Evolutionary conservation across 129 eudicot genomes (phyloP), one percentile per base, ranked within the genome.

Genomic region (Ambrosia trifida): DNA sequence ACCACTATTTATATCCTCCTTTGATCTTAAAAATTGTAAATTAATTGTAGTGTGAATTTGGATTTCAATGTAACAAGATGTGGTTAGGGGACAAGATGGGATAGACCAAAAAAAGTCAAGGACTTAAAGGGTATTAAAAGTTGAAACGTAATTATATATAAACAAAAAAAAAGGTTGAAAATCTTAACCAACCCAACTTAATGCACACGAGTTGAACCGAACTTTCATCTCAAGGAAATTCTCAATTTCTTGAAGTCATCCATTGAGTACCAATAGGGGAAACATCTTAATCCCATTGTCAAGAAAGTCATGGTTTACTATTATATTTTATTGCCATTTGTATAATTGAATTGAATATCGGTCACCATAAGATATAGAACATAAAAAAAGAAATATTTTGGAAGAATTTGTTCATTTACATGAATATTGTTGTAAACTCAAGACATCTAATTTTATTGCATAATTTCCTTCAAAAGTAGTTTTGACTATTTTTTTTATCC

Each of bases 31-130:
- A 76, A 45, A n/a, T 19, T 51, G 36, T 76, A n/a, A 17, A 68
- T 59, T 63, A 47, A 57, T 32, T 67, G 68, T 41, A 54, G 76
- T 77, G 81, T 77, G 66, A 70, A 60, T 41, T 49, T 69, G 57
- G 71, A 51, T 69, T 61, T 77, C 70, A 36, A 68, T 60, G 32
- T n/a, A 28, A 68, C 51, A 76, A 76, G 60, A 47, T 69, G 46
- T 46, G 63, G 64, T 69, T 16, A n/a, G 71, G 70, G 81, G 76
- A 77, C 58, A 51, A 65, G 59, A 69, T 76, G 32, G 63, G 36
- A 45, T 56, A 46, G 16, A 50, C 36, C 41, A 24, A 40, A 76
- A 69, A 76, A 69, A 69, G 71, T 77, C 81, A 77, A 69, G 35
- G 69, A 36, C 69, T 28, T 2, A 58, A 68, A 69, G 19, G 19